These are phyloP conservation scores for Aspergillus arachidicola DNA, from an alignment of 2,329 filamentous ascomycete genomes.

Conservation along the genomic window DNA sequence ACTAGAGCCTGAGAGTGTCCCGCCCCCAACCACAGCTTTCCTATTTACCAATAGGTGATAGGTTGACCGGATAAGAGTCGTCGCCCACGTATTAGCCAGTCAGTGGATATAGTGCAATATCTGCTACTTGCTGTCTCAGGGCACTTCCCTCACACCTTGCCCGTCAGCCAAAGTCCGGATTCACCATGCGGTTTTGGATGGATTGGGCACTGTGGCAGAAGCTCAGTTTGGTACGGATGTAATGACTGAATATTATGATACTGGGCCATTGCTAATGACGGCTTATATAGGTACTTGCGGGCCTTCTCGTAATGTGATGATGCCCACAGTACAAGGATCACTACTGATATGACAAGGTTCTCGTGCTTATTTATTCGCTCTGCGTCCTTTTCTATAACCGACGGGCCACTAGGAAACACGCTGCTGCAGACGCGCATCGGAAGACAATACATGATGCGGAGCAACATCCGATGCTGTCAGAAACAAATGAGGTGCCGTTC, in stretches of 20 bases:
- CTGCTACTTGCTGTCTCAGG: background rate
- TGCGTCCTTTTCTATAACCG: constrained; percentile 62
- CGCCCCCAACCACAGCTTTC: background rate
- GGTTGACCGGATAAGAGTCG: background rate
- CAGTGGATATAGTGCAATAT: background rate
- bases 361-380: constrained; percentile 70
- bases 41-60: background rate
- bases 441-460: constrained; percentile 54
- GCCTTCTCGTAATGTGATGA: constrained; percentile 60
- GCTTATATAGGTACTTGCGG: constrained; percentile 65
- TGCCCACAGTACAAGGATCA: background rate
- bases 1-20: background rate
- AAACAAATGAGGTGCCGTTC: constrained; percentile 72
- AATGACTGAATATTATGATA: background rate
- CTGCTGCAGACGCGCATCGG: constrained; percentile 69
- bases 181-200: constrained; percentile 59
- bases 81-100: background rate
- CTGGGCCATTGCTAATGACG: constrained; percentile 17
- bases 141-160: background rate
- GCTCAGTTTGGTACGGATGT: constrained; percentile 76
- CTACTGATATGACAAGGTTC: constrained; percentile 46
- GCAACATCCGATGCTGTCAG: constrained; percentile 57
- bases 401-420: constrained; percentile 63
- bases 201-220: constrained; percentile 84
- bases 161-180: background rate